phyloP scores from a whole-genome alignment of 2,329 filamentous ascomycete genomes.

The Trichoderma afroharzianum region DNA sequence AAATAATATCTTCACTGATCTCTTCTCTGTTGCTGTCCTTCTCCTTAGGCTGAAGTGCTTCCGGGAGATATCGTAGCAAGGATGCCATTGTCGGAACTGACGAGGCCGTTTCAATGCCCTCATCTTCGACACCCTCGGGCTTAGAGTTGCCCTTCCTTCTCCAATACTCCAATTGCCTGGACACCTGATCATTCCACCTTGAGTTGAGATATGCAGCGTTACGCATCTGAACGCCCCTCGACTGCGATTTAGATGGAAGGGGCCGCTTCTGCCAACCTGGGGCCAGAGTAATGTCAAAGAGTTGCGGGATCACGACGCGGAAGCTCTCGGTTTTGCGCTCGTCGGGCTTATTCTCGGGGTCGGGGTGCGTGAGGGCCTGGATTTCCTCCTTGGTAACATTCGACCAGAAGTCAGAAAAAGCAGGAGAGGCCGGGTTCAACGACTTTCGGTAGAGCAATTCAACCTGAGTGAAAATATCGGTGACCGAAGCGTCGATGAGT shows the following conservation, averaged over 20 bases:
- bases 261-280: conserved; percentile 51
- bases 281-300: conserved; percentile 52
- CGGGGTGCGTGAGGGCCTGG: conserved; percentile 25
- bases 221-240: conserved; percentile 49
- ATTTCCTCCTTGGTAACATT: conserved; percentile 28
- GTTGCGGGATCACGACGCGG: conserved; percentile 47
- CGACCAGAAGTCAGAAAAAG: conserved; percentile 43
- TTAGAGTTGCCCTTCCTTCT: conserved; percentile 36
- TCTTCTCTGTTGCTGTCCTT: conserved; percentile 10
- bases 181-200: conserved; percentile 47
- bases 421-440: conserved; percentile 39
- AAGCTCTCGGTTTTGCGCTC: conserved; percentile 40
- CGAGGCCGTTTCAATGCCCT: conserved; percentile 19
- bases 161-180: conserved; percentile 44
- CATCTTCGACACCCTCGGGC: conserved; percentile 36
- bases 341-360: conserved; percentile 25
- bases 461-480: conserved; percentile 42
- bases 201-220: conserved; percentile 50
- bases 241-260: conserved; percentile 42
- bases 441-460: conserved; percentile 46
- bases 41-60: conserved; percentile 16
- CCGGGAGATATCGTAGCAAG: conserved; percentile 21
- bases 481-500: conserved; percentile 35
- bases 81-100: conserved; percentile 16
- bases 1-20: conserved; percentile 25